Evolutionary conservation across 2,329 filamentous ascomycete genomes (phyloP).

Genomic region (Fusarium coffeatum): DNA sequence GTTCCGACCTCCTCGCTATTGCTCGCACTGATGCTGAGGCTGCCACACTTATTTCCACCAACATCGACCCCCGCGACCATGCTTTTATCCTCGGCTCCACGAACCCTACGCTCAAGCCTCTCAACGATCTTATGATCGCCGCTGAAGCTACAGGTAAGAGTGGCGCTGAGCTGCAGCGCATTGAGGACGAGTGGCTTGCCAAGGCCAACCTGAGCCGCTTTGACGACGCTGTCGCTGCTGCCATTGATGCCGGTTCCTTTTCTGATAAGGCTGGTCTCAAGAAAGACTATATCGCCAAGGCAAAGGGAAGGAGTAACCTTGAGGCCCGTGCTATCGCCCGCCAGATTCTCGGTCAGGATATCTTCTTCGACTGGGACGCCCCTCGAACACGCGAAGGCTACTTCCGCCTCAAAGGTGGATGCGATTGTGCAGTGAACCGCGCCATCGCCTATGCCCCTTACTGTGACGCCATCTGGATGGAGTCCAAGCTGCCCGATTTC

Average conservation of each 20-base stretch:
- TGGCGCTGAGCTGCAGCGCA: constrained; percentile 84
- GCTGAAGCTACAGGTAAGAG: constrained; percentile 85
- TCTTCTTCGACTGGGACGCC: constrained; percentile 96
- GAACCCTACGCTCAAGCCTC: constrained; percentile 83
- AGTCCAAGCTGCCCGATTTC: constrained; percentile 95
- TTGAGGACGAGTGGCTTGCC: constrained; percentile 88
- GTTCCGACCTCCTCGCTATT: constrained; percentile 86
- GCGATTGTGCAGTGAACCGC: constrained; percentile 89
- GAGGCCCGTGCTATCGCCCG: constrained; percentile 86
- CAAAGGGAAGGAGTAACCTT: constrained; percentile 85
- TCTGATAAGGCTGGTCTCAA: constrained; percentile 77
- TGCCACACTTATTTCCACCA: constrained; percentile 95
- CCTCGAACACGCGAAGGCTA: constrained; percentile 93
- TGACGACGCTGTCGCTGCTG: constrained; percentile 86
- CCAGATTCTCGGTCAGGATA: constrained; percentile 78
- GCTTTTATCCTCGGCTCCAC: constrained; percentile 91
- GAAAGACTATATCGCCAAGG: constrained; percentile 72
- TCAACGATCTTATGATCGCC: constrained; percentile 90
- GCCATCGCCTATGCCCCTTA: constrained; percentile 93
- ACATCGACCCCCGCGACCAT: constrained; percentile 95
- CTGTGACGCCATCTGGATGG: constrained; percentile 99
- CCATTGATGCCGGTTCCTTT: constrained; percentile 76
- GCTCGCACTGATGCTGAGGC: constrained; percentile 98
- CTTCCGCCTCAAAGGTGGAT: constrained; percentile 93
- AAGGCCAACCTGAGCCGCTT: constrained; percentile 88